Base-by-base conservation (phyloP, 2,329 filamentous ascomycete genomes). In the Botrytis hyacinthi region DNA sequence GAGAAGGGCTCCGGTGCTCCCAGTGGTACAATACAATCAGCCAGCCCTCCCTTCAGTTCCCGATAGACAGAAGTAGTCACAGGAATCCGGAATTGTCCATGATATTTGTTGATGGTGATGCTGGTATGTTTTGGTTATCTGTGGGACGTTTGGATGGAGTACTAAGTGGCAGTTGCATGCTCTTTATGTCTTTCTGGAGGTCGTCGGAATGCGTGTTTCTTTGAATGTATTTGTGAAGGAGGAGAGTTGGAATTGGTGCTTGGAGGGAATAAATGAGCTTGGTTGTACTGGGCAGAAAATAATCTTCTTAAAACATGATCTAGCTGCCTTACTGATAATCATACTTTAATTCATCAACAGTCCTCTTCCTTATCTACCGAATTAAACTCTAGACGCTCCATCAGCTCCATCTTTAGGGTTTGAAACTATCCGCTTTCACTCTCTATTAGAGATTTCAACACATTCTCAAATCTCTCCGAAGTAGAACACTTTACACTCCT, bases 361-460 rank as follows among this genome's bases (percentile, higher is more conserved):
- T 14, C 12, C 6, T 6, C n/a, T 4, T 3, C 6, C 16, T 54
- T 29, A 18, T 29, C 12, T 29, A 29, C 6, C 12, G 7, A 29
- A 57, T 14, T 8, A 29, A 29, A 26, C 51, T 57, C 14, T 57
- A 18, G 6, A 29, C 16, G 14, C 16, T 29, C 51, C 2, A 9
- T 54, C 0, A 18, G 14, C 0, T 0, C n/a, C 14, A 0, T 8
- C 3, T 9, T 6, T 57, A 3, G 26, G 6, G 6, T 4, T n/a
- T 4, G 4, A n/a, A 18, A 57, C n/a, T 14, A 29, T 29, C 14
- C 8, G 6, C 12, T 57, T 29, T 29, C 6, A 29, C 14, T 18
- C 51, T 29, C n/a, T 6, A 29, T 57, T 18, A 29, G 6, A 54
- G 1, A 54, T 16, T 29, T 4, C 1, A 29, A 57, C 6, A 18